Conservation (phyloP, 176 grass and related monocot genomes). For the Carex myosuroides region DNA sequence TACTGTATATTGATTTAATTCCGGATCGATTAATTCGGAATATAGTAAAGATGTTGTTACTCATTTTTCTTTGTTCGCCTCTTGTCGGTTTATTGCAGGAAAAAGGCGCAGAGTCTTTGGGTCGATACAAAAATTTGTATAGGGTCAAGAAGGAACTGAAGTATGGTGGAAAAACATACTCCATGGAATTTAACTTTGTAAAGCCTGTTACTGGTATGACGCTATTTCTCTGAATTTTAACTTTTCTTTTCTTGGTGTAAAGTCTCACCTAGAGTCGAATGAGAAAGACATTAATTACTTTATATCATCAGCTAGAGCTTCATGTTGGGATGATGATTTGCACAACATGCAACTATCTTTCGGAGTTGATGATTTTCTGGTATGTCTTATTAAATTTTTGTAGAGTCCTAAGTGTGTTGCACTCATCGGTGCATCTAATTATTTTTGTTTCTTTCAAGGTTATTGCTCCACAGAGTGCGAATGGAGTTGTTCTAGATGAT, state of each 20-base stretch:
- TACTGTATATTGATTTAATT: not conserved
- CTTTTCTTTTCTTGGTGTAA: constrained; percentile 20
- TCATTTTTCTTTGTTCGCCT: not conserved
- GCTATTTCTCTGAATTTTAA: not conserved
- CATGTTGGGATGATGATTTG: constrained; percentile 79
- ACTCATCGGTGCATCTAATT: constrained; percentile 5
- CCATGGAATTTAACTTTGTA: constrained; percentile 82
- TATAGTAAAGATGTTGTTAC: not conserved
- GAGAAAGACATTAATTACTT: not conserved
- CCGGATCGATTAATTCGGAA: not conserved
- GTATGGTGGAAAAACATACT: constrained; percentile 74
- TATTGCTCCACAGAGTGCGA: constrained; percentile 86
- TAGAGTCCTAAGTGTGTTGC: not conserved
- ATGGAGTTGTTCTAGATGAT: constrained; percentile 85
- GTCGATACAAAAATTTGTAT: constrained; percentile 52
- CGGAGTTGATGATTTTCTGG: constrained; percentile 84
- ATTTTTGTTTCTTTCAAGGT: constrained; percentile 43
- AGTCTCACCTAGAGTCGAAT: not conserved
- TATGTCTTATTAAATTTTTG: constrained; percentile 16
- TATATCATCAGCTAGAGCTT: constrained; percentile 52
- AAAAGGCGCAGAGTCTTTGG: constrained; percentile 72
- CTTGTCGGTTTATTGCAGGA: constrained; percentile 41
- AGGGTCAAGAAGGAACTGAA: constrained; percentile 73
- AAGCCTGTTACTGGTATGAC: constrained; percentile 54
- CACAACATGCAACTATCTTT: constrained; percentile 81